These are phyloP conservation scores for Huntiella decipiens DNA, from an alignment of 2,329 filamentous ascomycete genomes.

Conservation along the genomic window DNA sequence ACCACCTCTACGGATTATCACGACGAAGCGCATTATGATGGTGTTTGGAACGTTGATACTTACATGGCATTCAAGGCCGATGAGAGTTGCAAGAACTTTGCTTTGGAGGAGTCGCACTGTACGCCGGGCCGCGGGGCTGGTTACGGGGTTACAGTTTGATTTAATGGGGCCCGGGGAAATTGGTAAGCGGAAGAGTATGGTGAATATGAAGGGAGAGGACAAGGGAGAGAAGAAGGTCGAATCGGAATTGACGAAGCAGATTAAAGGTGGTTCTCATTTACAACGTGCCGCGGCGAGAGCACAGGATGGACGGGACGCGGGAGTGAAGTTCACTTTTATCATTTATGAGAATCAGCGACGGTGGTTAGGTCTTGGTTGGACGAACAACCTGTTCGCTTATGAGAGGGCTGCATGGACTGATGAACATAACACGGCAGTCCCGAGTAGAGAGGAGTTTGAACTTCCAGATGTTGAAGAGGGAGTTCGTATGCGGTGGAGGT, in stretches of 20 bases:
- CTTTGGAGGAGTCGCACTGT: constrained; percentile 74
- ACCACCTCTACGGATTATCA: constrained; percentile 68
- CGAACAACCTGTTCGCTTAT: constrained; percentile 72
- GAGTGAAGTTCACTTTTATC: constrained; percentile 90
- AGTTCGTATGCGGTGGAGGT: constrained; percentile 42
- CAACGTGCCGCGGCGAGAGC: background rate
- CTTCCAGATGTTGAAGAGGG: constrained; percentile 42
- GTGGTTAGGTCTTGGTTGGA: constrained; percentile 93
- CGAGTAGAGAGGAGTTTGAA: constrained; percentile 51
- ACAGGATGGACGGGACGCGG: constrained; percentile 36
- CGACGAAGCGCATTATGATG: constrained; percentile 67
- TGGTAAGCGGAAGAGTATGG: constrained; percentile 10
- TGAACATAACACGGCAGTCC: constrained; percentile 71
- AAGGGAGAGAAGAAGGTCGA: constrained; percentile 16
- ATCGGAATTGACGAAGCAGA: constrained; percentile 29
- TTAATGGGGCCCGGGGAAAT: constrained; percentile 21
- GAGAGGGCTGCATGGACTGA: constrained; percentile 88
- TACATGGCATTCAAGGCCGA: constrained; percentile 81
- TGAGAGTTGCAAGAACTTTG: constrained; percentile 66
- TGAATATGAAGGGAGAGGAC: constrained; percentile 5
- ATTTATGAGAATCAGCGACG: constrained; percentile 91
- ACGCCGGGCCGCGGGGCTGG: constrained; percentile 45
- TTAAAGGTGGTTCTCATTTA: constrained; percentile 16
- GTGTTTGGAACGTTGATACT: constrained; percentile 69
- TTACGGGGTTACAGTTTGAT: constrained; percentile 67